Evolutionary conservation across 495 filamentous ascomycete genomes (phyloP), one percentile per base, ranked within the genome.

Genomic region (Xylaria bambusicola): DNA sequence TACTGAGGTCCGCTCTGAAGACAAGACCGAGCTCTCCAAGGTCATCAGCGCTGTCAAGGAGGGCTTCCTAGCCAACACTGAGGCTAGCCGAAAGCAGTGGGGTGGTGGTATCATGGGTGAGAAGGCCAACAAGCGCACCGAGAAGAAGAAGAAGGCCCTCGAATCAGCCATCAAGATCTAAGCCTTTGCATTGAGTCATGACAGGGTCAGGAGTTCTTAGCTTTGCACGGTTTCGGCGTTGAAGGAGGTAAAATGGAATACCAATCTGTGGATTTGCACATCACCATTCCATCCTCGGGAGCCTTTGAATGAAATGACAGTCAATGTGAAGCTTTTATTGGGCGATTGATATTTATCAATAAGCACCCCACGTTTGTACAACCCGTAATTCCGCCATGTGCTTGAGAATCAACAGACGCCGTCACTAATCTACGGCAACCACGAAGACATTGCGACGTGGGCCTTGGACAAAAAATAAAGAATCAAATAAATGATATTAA

Each of bases 101-200:
- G 95, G 95, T 83, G 95, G 95, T 86, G 95, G 95, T 80, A 97
- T 98, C 82, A 97, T 98, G 93, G 95, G 95, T 67, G 83, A 86
- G 76, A 99, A 99, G 89, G 93, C 95, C 71, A 86, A 90, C 71
- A 92, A 90, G 73, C 85, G 88, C 72, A 87, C 87, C 71, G 90
- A 92, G 81, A 98, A 97, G 91, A 92, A 92, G 84, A 85, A 91
- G 82, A 97, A 97, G 87, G 91, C 92, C 68, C 69, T 94, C 63
- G 94, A 97, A 76, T 75, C 74, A 60, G 91, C 93, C 68, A 90
- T 98, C 88, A 96, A 96, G 85, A 92, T 99, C 80, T 98, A 95
- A 74, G 42, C 38, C 49, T 54, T 15, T 33, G 36, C 45, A 41
- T 63, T 47, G 17, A 45, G 54, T 56, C 41, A 61, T 36, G 51